phyloP scores from a whole-genome alignment of 805 yeast genomes.

The Alloascoidea africana region DNA sequence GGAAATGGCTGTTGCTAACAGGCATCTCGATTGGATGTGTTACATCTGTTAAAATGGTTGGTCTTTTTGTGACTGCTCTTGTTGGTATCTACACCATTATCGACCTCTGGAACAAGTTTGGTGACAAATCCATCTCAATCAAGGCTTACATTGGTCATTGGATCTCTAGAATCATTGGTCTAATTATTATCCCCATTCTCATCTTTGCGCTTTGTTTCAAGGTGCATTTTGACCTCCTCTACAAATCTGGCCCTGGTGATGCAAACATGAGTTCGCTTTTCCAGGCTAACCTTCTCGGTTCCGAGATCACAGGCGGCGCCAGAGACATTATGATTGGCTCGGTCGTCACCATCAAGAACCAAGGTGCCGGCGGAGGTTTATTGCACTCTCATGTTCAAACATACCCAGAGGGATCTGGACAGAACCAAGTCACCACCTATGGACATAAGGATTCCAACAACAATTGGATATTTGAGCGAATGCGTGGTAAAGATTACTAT shows the following conservation, averaged over 20 bases:
- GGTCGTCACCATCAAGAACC: constrained; percentile 30
- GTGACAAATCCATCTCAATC: constrained; percentile 38
- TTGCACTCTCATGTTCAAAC: constrained; percentile 61
- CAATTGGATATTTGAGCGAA: constrained; percentile 46
- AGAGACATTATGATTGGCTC: constrained; percentile 51
- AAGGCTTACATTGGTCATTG: constrained; percentile 42
- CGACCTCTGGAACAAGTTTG: constrained; percentile 60
- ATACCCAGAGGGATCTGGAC: constrained; percentile 66
- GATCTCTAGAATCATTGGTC: constrained; percentile 47
- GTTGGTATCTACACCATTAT: constrained; percentile 67
- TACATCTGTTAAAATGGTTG: constrained; percentile 79
- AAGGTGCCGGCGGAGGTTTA: constrained; percentile 61
- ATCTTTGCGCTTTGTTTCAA: constrained; percentile 58
- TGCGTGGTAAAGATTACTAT: constrained; percentile 21
- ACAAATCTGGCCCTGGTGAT: constrained; percentile 71
- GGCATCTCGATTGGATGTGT: constrained; percentile 68
- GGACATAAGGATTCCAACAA: constrained; percentile 64
- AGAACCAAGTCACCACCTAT: constrained; percentile 70
- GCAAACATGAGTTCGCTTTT: constrained; percentile 67
- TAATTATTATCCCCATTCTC: constrained; percentile 45
- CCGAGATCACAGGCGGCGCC: constrained; percentile 52
- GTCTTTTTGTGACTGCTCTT: constrained; percentile 58
- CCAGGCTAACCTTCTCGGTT: constrained; percentile 62
- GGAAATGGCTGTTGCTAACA: constrained; percentile 70
- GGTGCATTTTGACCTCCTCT: constrained; percentile 58